Conservation (phyloP, 1,284 basidiomycete genomes). For the Chondrostereum purpureum region DNA sequence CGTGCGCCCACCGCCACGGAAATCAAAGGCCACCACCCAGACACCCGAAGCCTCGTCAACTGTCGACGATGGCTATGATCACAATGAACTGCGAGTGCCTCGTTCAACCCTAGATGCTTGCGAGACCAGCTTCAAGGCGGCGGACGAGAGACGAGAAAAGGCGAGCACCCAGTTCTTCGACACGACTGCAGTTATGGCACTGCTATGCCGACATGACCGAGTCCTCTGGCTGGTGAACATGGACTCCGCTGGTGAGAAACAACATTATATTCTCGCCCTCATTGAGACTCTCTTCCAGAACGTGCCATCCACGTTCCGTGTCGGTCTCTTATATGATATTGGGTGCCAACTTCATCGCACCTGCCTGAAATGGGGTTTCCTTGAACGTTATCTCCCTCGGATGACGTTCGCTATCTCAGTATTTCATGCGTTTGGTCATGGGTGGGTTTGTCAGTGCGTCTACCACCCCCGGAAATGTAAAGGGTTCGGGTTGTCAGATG, state of each 20-base stretch:
- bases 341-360: conserved; percentile 14
- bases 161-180: conserved; percentile 24
- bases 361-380: conserved; percentile 20
- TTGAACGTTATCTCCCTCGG: conserved; percentile 14
- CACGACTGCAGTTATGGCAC: conserved; percentile 25
- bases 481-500: conserved; percentile 26
- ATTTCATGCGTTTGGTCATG: conserved; percentile 29
- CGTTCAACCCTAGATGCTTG: conserved; percentile 24
- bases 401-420: conserved; percentile 22
- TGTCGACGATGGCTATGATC: conserved; percentile 5
- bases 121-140: conserved; percentile 26
- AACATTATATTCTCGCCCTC: conserved; percentile 21
- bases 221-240: conserved; percentile 25
- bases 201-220: conserved; percentile 26
- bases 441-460: conserved; percentile 26
- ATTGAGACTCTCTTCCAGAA: conserved; percentile 20
- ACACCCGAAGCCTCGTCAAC: background rate
- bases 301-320: conserved; percentile 14
- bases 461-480: conserved; percentile 23
- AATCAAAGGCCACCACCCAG: background rate
- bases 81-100: conserved; percentile 15
- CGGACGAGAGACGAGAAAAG: conserved; percentile 24
- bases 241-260: conserved; percentile 23
- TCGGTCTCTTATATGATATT: background rate
- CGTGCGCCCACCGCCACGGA: background rate